These are phyloP conservation scores for Curvularia lunata DNA, from an alignment of 2,329 filamentous ascomycete species.

Conservation along the genomic window DNA sequence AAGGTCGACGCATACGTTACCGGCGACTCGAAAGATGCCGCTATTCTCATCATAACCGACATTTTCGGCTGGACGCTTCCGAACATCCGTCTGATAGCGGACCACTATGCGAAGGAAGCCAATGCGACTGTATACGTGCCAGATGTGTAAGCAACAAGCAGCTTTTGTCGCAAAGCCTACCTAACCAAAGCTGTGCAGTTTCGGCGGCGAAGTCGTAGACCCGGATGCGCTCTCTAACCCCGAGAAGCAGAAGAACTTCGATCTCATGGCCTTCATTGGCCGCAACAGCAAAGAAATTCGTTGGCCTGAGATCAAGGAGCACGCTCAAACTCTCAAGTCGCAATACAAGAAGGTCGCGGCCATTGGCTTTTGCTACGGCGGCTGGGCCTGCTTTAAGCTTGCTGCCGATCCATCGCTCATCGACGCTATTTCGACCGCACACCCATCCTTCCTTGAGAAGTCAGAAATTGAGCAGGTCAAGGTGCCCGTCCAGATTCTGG, in stretches of 20 bases:
- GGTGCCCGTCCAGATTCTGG: conserved; percentile 41
- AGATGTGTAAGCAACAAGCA: conserved; percentile 46
- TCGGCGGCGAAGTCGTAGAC: conserved; percentile 40
- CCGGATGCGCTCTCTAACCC: conserved; percentile 35
- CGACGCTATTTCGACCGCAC: conserved; percentile 39
- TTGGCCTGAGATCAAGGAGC: conserved; percentile 48
- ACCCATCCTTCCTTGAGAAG: conserved; percentile 41
- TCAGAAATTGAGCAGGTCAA: conserved; percentile 40
- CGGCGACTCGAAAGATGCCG: conserved; percentile 53
- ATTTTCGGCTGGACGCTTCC: conserved; percentile 58
- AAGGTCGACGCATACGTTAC: conserved; percentile 51
- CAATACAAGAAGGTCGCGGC: conserved; percentile 52
- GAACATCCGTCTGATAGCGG: conserved; percentile 56
- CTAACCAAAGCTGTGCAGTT: conserved; percentile 26
- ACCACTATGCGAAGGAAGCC: conserved; percentile 54
- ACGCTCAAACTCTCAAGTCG: conserved; percentile 46
- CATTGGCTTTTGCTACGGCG: conserved; percentile 59
- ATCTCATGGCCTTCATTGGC: conserved; percentile 49
- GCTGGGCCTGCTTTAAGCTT: conserved; percentile 45
- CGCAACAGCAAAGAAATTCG: conserved; percentile 50
- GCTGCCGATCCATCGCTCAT: conserved; percentile 40
- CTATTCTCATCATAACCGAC: conserved; percentile 55
- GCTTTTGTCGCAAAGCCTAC: too few relatives aligned
- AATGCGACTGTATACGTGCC: conserved; percentile 57
- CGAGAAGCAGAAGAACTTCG: conserved; percentile 44